Evolutionary conservation across 1,284 basidiomycete species (phyloP).

Genomic region (Chalciporus sp.): DNA sequence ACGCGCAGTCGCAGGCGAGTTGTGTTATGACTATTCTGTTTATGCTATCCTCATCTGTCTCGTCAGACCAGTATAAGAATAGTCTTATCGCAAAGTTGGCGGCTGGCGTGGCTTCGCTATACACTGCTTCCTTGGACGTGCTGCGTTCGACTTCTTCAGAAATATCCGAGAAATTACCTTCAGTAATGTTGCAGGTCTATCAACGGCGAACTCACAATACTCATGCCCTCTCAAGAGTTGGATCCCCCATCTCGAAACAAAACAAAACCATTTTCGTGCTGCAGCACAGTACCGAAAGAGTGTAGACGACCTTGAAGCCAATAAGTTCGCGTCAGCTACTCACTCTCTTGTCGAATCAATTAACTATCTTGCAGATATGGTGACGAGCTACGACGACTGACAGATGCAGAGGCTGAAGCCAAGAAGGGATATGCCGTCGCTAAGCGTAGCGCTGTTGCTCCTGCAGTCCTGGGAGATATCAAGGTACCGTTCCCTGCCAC

Average conservation of each 20-base stretch:
- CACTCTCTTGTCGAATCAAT: constrained; percentile 1
- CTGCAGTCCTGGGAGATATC: constrained; percentile 72
- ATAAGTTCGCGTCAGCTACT: constrained; percentile 49
- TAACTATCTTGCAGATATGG: constrained; percentile 65
- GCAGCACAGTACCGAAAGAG: constrained; percentile 91
- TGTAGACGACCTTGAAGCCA: constrained; percentile 87
- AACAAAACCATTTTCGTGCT: constrained; percentile 85
- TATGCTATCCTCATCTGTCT: constrained; percentile 4
- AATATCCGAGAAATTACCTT: constrained; percentile 53
- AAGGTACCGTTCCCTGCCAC: constrained; percentile 53
- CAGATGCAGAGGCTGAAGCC: constrained; percentile 65
- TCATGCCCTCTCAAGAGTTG: constrained; percentile 59
- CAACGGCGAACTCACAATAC: neutral
- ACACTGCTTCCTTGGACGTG: constrained; percentile 55
- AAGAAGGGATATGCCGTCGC: constrained; percentile 78
- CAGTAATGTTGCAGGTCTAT: constrained; percentile 41
- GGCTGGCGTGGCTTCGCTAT: constrained; percentile 72
- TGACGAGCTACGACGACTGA: constrained; percentile 76
- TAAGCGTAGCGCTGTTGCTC: constrained; percentile 61
- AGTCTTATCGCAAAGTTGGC: constrained; percentile 87
- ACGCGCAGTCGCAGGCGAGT: constrained; percentile 78
- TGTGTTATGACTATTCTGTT: neutral
- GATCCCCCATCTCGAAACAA: constrained; percentile 82
- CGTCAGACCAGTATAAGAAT: constrained; percentile 77
- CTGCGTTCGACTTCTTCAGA: constrained; percentile 53